phyloP scores from a whole-genome alignment of 257 asterid species.

The Haberlea rhodopensis region DNA sequence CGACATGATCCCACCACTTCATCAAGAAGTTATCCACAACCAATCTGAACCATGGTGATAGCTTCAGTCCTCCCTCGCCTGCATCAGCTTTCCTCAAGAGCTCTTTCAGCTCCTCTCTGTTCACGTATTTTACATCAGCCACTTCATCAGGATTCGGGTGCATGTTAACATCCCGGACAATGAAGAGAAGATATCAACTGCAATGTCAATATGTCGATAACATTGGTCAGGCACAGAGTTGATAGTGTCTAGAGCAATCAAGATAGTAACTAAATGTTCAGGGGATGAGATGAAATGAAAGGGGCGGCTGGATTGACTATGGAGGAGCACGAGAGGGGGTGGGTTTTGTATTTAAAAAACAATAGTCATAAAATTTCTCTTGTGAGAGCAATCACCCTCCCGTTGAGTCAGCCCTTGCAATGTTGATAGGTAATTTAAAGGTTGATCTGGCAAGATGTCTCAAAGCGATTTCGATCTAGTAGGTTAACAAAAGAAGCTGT shows the following conservation, averaged over 20 bases:
- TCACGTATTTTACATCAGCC: conserved; percentile 63
- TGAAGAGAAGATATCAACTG: conserved; percentile 96
- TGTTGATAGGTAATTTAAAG: too few relatives aligned
- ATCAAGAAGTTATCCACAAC: conserved; percentile 80
- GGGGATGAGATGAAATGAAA: neutral
- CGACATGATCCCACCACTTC: conserved; percentile 96
- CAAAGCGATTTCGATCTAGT: too few relatives aligned
- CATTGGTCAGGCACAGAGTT: neutral
- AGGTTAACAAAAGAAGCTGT: too few relatives aligned
- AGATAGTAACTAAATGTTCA: neutral
- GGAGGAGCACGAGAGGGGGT: neutral
- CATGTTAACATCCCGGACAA: conserved; percentile 69
- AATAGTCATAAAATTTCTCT: too few relatives aligned
- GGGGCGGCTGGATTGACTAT: neutral
- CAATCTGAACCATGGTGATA: conserved; percentile 92
- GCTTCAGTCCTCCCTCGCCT: conserved; percentile 72
- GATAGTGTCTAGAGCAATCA: neutral
- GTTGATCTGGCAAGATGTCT: too few relatives aligned
- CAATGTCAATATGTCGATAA: conserved; percentile 16
- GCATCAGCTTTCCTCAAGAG: conserved; percentile 79
- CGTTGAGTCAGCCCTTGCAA: too few relatives aligned
- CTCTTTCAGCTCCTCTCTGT: conserved; percentile 61
- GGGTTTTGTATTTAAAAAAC: too few relatives aligned
- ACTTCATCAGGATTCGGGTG: conserved; percentile 92
- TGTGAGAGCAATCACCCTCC: too few relatives aligned